Conservation (phyloP, 345 rosid species). For the Acer campestre region DNA sequence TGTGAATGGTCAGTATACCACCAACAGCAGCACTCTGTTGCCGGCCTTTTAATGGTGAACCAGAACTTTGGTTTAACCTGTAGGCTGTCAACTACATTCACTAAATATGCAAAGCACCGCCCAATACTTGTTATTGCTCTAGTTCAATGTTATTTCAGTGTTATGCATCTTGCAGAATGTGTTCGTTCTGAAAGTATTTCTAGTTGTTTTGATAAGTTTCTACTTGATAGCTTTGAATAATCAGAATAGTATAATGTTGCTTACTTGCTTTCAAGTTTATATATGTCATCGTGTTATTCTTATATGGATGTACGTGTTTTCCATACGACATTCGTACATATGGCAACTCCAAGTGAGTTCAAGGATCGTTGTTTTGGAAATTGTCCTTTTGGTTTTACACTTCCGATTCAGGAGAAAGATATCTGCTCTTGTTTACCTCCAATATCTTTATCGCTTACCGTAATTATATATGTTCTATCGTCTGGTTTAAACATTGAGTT, state of each 20-base stretch:
- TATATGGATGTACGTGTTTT: no score
- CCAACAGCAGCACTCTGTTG: conserved; percentile 30
- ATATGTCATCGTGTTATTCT: no score
- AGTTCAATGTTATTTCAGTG: neutral
- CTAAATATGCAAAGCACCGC: neutral
- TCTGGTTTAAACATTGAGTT: neutral
- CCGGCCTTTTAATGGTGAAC: conserved; percentile 30
- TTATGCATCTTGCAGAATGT: no score
- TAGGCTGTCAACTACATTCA: conserved; percentile 31
- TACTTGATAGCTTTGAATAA: no score
- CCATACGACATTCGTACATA: no score
- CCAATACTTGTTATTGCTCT: neutral
- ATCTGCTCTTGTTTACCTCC: neutral
- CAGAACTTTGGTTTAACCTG: conserved; percentile 17
- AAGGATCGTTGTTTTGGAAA: no score
- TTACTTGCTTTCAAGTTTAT: no score
- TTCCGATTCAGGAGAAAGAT: neutral
- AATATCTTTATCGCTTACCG: neutral
- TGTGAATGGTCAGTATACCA: conserved; percentile 53
- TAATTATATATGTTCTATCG: neutral
- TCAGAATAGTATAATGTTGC: no score
- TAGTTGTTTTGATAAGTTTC: no score
- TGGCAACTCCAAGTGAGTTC: no score
- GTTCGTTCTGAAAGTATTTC: no score
- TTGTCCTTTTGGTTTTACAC: neutral